Evolutionary conservation across 2,329 filamentous ascomycete species (phyloP), one percentile per base, ranked within the genome.

Genomic region (Scedosporium boydii): DNA sequence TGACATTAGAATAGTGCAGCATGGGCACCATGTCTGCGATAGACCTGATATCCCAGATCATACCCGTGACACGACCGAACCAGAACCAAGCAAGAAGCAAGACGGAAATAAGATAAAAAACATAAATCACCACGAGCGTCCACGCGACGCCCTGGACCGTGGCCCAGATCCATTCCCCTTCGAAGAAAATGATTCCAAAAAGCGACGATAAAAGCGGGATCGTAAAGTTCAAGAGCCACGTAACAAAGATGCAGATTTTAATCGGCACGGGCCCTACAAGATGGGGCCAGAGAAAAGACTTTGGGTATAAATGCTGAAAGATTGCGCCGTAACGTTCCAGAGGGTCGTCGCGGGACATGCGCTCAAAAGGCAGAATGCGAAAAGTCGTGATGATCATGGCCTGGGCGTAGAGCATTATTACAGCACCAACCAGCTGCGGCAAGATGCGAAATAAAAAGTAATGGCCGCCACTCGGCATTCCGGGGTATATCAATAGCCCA

Each of bases 401-500:
- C 68, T 96, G 87, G 1, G 90, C 82, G 79, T 90, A 96, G 6
- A 97, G 72, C 56, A 95, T 79, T 42, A 96, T 76, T 12, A 87
- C 67, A 21, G 86, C 85, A 0, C 87, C 90, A 14, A 96, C 70
- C 0, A 96, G 77, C 63, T 92, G 91, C 2, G 93, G 93, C 1
- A 97, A 76, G 66, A 96, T 90, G 65, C 91, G 84, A 72, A 96
- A 95, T 57, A 96, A 74, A 72, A 97, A 96, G 74, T 96, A 96
- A 66, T 87, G 82, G 7, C 81, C 81, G 59, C 87, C 88, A 64
- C 89, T 88, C 63, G 91, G 87, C 34, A 76, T 79, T 56, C 81
- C 81, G 41, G 78, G 76, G 71, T 93, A 96, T 3, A 80, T 74
- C 70, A 83, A 86, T 12, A 97, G 76, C 0, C 91, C 91, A 9